Percentiles rank a stretch among this genome's conserved stretches.
phyloP scores from a whole-genome alignment of 148 eudicot species.

The Spergularia bocconei region DNA sequence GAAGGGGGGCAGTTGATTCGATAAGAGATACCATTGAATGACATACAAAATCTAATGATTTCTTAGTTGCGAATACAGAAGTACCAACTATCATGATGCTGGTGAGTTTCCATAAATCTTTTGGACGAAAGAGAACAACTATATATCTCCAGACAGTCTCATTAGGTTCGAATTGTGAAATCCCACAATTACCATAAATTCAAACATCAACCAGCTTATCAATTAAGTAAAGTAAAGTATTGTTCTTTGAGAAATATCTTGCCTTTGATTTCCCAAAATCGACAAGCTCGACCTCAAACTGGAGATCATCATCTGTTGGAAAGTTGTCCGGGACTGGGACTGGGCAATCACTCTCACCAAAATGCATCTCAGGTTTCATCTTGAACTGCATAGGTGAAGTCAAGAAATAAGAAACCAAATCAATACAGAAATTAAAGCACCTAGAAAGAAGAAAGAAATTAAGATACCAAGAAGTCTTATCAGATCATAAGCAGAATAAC shows the following conservation, averaged over 20 bases:
- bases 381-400: conserved; percentile 57
- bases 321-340: conserved; percentile 70
- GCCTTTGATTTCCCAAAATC: conserved; percentile 92
- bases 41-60: neutral
- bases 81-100: neutral
- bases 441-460: neutral
- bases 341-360: conserved; percentile 90
- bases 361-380: conserved; percentile 93
- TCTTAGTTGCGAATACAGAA: neutral
- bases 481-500: conserved; percentile 5
- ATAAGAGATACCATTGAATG: neutral
- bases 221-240: neutral
- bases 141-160: neutral
- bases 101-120: neutral
- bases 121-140: neutral
- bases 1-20: neutral
- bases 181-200: neutral
- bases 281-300: conserved; percentile 88
- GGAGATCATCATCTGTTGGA: conserved; percentile 88
- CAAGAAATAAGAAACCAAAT: conserved; percentile 3
- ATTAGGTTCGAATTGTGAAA: neutral
- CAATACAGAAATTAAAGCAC: neutral
- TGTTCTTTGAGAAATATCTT: conserved; percentile 25
- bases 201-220: neutral
- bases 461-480: neutral